phyloP scores from a whole-genome alignment of 768 basidiomycete species.

The Phanerochaete carnosa region DNA sequence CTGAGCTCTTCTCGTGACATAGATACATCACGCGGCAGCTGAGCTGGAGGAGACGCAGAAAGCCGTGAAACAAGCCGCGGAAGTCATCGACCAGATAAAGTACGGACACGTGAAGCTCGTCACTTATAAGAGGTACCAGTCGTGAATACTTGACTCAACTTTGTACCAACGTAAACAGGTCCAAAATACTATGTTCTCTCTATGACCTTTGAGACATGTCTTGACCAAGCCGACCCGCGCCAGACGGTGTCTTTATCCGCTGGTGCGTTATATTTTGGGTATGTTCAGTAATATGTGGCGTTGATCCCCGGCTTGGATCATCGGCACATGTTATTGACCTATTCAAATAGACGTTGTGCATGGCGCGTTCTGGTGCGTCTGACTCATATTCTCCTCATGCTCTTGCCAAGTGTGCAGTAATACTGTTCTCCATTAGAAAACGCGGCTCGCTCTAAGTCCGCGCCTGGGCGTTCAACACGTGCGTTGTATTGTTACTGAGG shows the following conservation, averaged over 20 bases:
- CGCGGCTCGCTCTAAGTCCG: not conserved
- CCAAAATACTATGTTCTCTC: not conserved
- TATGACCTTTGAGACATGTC: too few species aligned
- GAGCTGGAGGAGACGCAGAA: not conserved
- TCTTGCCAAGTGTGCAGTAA: too few species aligned
- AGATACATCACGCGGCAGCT: not conserved
- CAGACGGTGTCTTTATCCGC: too few species aligned
- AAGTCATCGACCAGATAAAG: not conserved
- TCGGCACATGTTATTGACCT: not conserved
- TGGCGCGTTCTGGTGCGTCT: too few species aligned
- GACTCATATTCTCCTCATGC: too few species aligned
- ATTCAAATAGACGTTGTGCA: too few species aligned
- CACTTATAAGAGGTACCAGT: not conserved
- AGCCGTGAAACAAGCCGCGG: not conserved
- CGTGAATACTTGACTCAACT: not conserved
- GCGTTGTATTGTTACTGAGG: not conserved
- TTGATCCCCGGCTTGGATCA: not conserved
- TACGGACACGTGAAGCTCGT: not conserved
- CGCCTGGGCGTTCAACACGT: not conserved
- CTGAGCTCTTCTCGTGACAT: not conserved
- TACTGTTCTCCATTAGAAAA: too few species aligned
- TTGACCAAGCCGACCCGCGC: too few species aligned
- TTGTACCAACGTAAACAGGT: not conserved
- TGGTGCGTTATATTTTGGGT: not conserved
- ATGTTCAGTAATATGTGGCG: not conserved